Conservation (phyloP, 2,329 filamentous ascomycete genomes). For the Hypomyces perniciosus region DNA sequence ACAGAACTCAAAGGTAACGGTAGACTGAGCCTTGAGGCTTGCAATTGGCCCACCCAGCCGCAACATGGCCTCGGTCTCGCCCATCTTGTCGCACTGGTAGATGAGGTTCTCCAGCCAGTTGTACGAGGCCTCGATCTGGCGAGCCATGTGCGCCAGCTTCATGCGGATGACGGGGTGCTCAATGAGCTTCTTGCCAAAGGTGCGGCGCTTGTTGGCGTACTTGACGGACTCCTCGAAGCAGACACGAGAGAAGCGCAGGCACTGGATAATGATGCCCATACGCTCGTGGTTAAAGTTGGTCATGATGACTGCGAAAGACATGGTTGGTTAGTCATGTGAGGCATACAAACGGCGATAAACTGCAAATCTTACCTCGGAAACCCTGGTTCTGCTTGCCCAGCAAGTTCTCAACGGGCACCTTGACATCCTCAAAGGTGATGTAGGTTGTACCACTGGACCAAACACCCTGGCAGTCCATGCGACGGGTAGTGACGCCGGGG, state of each 20-base stretch:
- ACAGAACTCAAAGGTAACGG: conserved; percentile 95
- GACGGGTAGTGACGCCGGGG: conserved; percentile 83
- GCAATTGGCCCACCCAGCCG: conserved; percentile 93
- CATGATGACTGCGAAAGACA: conserved; percentile 70
- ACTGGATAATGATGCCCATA: conserved; percentile 98
- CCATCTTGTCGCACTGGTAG: conserved; percentile 90
- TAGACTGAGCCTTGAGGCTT: conserved; percentile 86
- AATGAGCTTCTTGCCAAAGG: conserved; percentile 94
- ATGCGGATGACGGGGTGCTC: conserved; percentile 95
- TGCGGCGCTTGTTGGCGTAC: conserved; percentile 94
- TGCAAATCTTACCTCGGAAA: conserved; percentile 61
- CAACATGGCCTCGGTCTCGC: conserved; percentile 91
- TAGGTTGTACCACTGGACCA: conserved; percentile 95
- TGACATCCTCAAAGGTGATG: conserved; percentile 97
- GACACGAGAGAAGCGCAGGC: conserved; percentile 87
- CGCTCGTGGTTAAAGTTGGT: conserved; percentile 99
- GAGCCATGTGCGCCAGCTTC: conserved; percentile 97
- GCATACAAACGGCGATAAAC: neutral
- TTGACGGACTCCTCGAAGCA: conserved; percentile 96
- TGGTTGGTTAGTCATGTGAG: conserved; percentile 15
- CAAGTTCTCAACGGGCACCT: conserved; percentile 98
- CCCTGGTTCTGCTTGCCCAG: conserved; percentile 97
- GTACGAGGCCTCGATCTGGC: conserved; percentile 95
- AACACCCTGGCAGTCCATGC: conserved; percentile 98
- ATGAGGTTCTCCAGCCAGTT: conserved; percentile 95